phyloP scores from a whole-genome alignment of 2,329 filamentous ascomycete genomes.

The Penicillium capsulatum region DNA sequence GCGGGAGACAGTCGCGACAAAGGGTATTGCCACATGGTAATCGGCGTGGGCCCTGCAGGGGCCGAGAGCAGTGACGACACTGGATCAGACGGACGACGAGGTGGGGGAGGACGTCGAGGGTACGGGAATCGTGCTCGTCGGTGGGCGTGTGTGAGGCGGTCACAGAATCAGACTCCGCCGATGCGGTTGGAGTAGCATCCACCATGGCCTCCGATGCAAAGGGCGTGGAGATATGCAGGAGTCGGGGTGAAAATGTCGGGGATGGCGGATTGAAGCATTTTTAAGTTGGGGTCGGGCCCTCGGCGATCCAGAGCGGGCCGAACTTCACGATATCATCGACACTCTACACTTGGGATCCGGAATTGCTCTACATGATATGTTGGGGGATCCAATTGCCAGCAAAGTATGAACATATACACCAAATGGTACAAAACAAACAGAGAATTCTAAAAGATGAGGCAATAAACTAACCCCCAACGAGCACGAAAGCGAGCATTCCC shows the following conservation, averaged over 20 bases:
- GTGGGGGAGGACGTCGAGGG: constrained; percentile 53
- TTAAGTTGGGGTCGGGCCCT: neutral
- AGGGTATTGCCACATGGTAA: constrained; percentile 77
- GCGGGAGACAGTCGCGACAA: constrained; percentile 70
- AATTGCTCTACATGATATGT: no score
- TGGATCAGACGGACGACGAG: constrained; percentile 70
- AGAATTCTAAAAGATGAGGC: no score
- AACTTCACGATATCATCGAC: constrained; percentile 19
- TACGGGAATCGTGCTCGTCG: constrained; percentile 37
- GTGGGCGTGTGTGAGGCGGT: constrained; percentile 12
- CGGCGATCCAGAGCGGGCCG: constrained; percentile 16
- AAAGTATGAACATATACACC: no score
- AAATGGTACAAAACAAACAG: neutral
- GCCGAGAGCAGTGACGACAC: constrained; percentile 68
- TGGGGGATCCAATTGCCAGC: no score
- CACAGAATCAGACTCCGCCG: constrained; percentile 5
- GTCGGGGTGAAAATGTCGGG: no score
- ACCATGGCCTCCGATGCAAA: constrained; percentile 12
- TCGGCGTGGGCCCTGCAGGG: constrained; percentile 65
- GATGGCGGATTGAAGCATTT: neutral
- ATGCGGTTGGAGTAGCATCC: constrained; percentile 5
- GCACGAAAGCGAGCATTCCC: constrained; percentile 31
- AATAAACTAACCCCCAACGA: constrained; percentile 19
- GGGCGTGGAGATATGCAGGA: neutral
- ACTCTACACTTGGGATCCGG: no score